phyloP scores from a whole-genome alignment of 768 basidiomycete species.

The Rhodotorula sphaerocarpa region DNA sequence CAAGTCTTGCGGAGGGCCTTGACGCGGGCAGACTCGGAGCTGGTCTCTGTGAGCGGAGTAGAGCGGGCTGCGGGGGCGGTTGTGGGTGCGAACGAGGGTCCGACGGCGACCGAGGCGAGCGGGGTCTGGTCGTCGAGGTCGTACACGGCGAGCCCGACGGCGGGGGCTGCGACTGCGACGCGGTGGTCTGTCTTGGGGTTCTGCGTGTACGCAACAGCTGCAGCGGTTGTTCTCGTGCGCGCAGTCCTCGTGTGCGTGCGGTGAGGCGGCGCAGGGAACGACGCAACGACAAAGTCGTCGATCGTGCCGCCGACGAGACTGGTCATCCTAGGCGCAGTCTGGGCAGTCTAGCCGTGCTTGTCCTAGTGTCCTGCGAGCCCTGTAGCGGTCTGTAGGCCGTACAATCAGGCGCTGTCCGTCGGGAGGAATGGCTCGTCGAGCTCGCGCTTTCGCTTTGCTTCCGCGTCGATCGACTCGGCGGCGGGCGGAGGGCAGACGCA shows the following conservation, averaged over 20 bases:
- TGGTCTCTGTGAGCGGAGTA: constrained; percentile 1
- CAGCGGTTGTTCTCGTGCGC: neutral
- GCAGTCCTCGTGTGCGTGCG: neutral
- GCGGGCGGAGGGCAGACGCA: no score
- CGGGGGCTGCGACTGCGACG: constrained; percentile 8
- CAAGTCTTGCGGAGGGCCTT: constrained; percentile 30
- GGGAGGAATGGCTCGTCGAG: no score
- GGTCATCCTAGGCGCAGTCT: no score
- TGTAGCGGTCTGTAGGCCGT: neutral
- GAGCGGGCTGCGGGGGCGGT: constrained; percentile 33
- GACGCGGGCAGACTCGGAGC: constrained; percentile 28
- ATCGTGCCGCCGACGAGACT: constrained; percentile 14
- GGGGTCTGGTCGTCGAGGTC: constrained; percentile 34
- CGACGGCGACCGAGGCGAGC: constrained; percentile 31
- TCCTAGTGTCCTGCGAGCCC: neutral
- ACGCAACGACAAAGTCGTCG: constrained; percentile 27
- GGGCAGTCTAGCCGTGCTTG: no score
- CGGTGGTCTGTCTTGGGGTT: constrained; percentile 9
- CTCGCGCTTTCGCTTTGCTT: no score
- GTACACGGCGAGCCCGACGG: constrained; percentile 28
- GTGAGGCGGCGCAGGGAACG: constrained; percentile 13
- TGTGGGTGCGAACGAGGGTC: constrained; percentile 26
- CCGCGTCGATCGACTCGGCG: no score
- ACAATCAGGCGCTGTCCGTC: neutral
- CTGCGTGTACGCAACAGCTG: constrained; percentile 12